Percentiles rank a stretch among this genome's conserved stretches.
These are phyloP conservation scores for Linderina pennispora DNA, from an alignment of 192 early-diverging fungal genomes.

Conservation along the genomic window DNA sequence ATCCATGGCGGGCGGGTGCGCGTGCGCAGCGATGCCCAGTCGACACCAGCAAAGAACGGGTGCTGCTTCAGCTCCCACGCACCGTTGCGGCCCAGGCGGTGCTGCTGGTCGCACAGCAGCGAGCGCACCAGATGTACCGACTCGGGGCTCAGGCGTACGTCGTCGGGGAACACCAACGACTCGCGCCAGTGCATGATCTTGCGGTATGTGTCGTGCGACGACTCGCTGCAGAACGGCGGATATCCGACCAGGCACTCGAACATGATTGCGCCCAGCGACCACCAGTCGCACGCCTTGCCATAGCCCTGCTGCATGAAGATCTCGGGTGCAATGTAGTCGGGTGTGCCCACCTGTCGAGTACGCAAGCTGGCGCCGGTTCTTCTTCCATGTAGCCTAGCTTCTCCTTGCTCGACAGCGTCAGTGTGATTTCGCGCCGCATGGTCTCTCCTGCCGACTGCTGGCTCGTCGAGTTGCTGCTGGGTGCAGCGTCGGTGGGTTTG, in stretches of 20 bases:
- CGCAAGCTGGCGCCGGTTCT: slow-evolving; percentile 90
- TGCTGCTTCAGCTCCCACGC: slow-evolving; percentile 84
- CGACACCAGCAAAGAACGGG: slow-evolving; percentile 90
- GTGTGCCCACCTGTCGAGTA: slow-evolving; percentile 98
- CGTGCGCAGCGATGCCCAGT: slow-evolving; percentile 81
- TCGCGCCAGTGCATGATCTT: slow-evolving; percentile 99
- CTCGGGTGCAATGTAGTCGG: slow-evolving; percentile 97
- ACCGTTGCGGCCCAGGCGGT: slow-evolving; percentile 81
- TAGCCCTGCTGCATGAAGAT: slow-evolving; percentile 94
- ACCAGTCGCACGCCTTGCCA: slow-evolving; percentile 98
- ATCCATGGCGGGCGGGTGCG: slow-evolving; percentile 83
- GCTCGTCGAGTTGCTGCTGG: slow-evolving; percentile 3
- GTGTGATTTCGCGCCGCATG: slow-evolving; percentile 68
- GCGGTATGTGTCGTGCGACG: slow-evolving; percentile 92
- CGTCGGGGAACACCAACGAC: slow-evolving; percentile 85
- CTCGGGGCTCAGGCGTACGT: slow-evolving; percentile 84
- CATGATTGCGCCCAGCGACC: slow-evolving; percentile 99
- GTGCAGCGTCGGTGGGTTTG: slow-evolving; percentile 22
- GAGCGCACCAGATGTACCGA: slow-evolving; percentile 89
- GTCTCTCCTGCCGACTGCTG: slow-evolving; percentile 51
- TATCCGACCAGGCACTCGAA: slow-evolving; percentile 98
- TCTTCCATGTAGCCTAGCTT: slow-evolving; percentile 97
- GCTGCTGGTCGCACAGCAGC: slow-evolving; percentile 81
- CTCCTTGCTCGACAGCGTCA: slow-evolving; percentile 91
- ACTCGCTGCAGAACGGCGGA: slow-evolving; percentile 96